Evolutionary conservation across 805 yeast species (phyloP).

Genomic region (Candida sphagnicola): DNA sequence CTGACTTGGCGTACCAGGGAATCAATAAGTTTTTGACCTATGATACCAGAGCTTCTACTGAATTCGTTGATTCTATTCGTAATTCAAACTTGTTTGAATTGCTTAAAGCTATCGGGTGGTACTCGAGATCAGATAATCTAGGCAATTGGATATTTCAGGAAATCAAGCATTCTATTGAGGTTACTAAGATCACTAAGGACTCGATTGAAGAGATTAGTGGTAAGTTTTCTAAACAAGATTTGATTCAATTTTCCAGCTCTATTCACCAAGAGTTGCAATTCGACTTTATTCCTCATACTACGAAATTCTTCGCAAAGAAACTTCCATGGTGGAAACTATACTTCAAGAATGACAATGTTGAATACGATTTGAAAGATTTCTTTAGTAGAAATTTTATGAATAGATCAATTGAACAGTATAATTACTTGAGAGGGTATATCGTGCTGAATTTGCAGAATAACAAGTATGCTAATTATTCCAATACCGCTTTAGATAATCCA

Average conservation of each 20-base stretch:
- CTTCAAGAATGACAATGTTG: conserved; percentile 39
- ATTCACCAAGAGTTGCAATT: conserved; percentile 36
- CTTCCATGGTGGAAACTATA: conserved; percentile 43
- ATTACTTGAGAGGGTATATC: conserved; percentile 34
- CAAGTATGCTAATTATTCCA: conserved; percentile 16
- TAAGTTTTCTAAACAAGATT: conserved; percentile 18
- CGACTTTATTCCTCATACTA: conserved; percentile 28
- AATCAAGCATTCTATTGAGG: conserved; percentile 12
- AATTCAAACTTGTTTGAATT: conserved; percentile 36
- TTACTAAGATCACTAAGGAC: conserved; percentile 11
- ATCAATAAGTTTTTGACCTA: conserved; percentile 22
- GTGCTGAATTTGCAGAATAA: conserved; percentile 25
- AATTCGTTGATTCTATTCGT: conserved; percentile 24
- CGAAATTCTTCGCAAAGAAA: conserved; percentile 22
- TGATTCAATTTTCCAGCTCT: conserved; percentile 23
- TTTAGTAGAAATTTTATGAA: conserved; percentile 32
- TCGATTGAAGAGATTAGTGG: conserved; percentile 15
- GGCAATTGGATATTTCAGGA: conserved; percentile 18
- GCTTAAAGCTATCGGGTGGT: conserved; percentile 26
- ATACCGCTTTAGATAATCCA: conserved; percentile 21
- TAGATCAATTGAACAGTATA: conserved; percentile 35
- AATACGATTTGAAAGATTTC: conserved; percentile 38
- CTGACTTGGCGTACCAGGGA: conserved; percentile 22
- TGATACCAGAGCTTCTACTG: conserved; percentile 29
- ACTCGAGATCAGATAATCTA: conserved; percentile 20